These are phyloP conservation scores for Aquilaria yunnanensis DNA, from an alignment of 345 rosid species.

Conservation along the genomic window DNA sequence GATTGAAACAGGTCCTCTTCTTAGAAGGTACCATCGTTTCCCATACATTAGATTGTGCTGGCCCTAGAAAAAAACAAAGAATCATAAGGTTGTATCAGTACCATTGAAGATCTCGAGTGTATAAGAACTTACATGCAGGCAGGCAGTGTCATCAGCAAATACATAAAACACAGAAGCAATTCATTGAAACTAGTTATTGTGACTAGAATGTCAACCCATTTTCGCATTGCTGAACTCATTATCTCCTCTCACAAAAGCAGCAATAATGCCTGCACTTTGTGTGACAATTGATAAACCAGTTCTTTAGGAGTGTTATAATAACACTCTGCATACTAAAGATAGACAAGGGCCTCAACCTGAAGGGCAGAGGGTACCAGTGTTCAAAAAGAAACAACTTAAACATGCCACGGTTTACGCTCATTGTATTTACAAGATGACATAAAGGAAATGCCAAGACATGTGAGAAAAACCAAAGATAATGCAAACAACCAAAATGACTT, in stretches of 20 bases:
- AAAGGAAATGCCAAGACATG: too few species aligned
- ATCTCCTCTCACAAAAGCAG: not conserved
- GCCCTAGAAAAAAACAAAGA: constrained; percentile 41
- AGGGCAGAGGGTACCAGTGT: too few species aligned
- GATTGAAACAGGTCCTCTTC: constrained; percentile 77
- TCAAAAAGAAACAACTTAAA: too few species aligned
- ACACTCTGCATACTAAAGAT: not conserved
- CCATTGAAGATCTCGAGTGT: not conserved
- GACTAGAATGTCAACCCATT: not conserved
- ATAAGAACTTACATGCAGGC: not conserved
- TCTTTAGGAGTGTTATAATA: too few species aligned
- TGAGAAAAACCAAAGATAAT: too few species aligned
- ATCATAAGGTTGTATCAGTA: constrained; percentile 3
- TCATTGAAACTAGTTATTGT: too few species aligned
- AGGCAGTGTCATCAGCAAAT: not conserved
- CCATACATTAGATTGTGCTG: constrained; percentile 73
- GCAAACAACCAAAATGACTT: not conserved
- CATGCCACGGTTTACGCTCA: too few species aligned
- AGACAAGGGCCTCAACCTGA: too few species aligned
- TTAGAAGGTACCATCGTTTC: constrained; percentile 70
- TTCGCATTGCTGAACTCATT: too few species aligned
- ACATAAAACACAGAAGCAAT: too few species aligned
- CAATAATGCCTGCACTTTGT: not conserved
- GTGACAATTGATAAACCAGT: too few species aligned
- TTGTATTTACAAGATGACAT: too few species aligned